Percentiles rank a stretch among this genome's conserved stretches.
These are phyloP conservation scores for Tripterygium wilfordii DNA, from an alignment of 177 flowering plant genomes.

Conservation along the genomic window DNA sequence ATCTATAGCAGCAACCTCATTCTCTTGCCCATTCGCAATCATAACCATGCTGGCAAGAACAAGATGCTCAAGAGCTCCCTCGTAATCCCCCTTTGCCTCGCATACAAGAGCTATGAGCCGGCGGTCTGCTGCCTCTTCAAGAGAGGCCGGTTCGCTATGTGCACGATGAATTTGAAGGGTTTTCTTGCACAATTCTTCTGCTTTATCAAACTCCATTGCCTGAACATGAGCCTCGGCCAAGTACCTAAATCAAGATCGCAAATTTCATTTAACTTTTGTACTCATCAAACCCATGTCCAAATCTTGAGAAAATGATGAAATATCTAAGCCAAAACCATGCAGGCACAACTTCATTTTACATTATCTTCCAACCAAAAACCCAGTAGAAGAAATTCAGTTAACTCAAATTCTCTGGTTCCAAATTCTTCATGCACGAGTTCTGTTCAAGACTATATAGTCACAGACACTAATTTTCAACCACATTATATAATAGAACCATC, in stretches of 20 bases:
- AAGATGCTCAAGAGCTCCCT: conserved; percentile 90
- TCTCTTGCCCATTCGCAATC: conserved; percentile 85
- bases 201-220: conserved; percentile 94
- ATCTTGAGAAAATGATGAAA: not conserved
- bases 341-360: no score
- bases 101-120: conserved; percentile 89
- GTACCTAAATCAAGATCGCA: no score
- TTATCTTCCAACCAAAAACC: no score
- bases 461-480: no score
- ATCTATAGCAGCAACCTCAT: conserved; percentile 90
- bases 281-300: not conserved
- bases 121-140: conserved; percentile 97
- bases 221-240: conserved; percentile 95
- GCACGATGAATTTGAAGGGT: conserved; percentile 90
- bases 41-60: conserved; percentile 97
- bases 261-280: conserved; percentile 6
- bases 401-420: no score
- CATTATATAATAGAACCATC: no score
- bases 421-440: no score
- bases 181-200: conserved; percentile 77
- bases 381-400: no score
- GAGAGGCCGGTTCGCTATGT: conserved; percentile 88
- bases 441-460: no score
- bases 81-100: conserved; percentile 92
- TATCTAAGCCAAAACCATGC: no score